phyloP scores from a whole-genome alignment of 78 protist genomes.

The Cavenderia fasciculata region DNA sequence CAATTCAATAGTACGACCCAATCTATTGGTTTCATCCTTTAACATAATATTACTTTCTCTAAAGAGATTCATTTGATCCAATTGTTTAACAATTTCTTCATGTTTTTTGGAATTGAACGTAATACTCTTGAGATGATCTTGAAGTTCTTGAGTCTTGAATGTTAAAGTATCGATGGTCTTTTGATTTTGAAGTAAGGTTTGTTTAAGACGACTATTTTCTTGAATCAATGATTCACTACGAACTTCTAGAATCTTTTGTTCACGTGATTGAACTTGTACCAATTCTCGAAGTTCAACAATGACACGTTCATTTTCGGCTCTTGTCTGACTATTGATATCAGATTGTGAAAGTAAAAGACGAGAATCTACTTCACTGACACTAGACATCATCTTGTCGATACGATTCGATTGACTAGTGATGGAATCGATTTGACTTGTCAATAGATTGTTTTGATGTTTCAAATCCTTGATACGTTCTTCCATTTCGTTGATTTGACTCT shows the following conservation, averaged over 20 bases:
- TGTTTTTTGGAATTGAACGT: slow-evolving; percentile 40
- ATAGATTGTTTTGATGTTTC: slow-evolving; percentile 41
- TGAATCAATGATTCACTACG: slow-evolving; percentile 38
- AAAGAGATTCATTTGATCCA: slow-evolving; percentile 74
- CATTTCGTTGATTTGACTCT: slow-evolving; percentile 17
- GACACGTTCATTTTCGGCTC: neutral
- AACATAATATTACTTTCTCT: slow-evolving; percentile 60
- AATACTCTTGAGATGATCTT: slow-evolving; percentile 57
- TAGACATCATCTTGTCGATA: slow-evolving; percentile 25
- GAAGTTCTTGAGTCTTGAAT: neutral
- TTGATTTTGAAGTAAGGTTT: slow-evolving; percentile 7
- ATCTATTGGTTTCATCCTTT: slow-evolving; percentile 41
- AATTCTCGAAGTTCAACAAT: slow-evolving; percentile 2
- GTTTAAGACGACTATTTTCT: slow-evolving; percentile 47
- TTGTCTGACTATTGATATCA: no score
- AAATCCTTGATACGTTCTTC: slow-evolving; percentile 67
- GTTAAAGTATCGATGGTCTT: slow-evolving; percentile 31
- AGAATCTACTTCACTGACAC: neutral
- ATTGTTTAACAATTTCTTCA: slow-evolving; percentile 48
- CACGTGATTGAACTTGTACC: slow-evolving; percentile 47
- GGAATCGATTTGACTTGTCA: slow-evolving; percentile 41
- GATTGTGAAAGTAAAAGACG: no score
- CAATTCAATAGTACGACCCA: neutral
- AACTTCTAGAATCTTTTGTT: slow-evolving; percentile 66
- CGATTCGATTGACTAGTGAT: slow-evolving; percentile 7